A percentile compares a stretch with the other conserved stretches of the same genome.
Conservation (phyloP, 2,329 filamentous ascomycete genomes). For the Immersiporthe knoxdaviesiana region DNA sequence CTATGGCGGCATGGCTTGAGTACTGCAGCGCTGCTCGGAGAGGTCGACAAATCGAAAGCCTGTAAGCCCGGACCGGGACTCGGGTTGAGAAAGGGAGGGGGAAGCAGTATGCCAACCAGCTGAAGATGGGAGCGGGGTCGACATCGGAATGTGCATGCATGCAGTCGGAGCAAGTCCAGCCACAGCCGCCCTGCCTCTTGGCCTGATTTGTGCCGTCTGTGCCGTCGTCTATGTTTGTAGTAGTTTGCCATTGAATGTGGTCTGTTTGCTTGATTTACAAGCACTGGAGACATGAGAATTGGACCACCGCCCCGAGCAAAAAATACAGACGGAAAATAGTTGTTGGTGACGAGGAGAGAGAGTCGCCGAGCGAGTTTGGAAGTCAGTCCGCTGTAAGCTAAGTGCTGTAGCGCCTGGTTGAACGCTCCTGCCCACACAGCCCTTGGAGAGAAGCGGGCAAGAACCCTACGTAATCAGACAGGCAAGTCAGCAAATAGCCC, state of each 20-base stretch:
- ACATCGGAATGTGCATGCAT: not conserved
- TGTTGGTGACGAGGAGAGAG: too few relatives aligned
- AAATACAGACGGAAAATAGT: too few relatives aligned
- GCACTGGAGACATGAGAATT: too few relatives aligned
- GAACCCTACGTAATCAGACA: not conserved
- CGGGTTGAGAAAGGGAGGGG: not conserved
- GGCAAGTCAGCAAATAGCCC: not conserved
- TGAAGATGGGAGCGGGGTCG: not conserved
- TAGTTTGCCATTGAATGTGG: too few relatives aligned
- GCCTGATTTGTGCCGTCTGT: not conserved
- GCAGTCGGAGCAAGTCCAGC: not conserved
- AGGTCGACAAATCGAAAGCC: not conserved
- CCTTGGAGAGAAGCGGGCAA: too few relatives aligned
- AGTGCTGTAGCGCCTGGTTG: too few relatives aligned
- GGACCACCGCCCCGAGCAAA: too few relatives aligned
- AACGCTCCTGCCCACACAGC: too few relatives aligned
- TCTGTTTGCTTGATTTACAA: too few relatives aligned
- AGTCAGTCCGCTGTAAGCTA: too few relatives aligned
- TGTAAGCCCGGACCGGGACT: not conserved
- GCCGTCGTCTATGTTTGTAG: not conserved
- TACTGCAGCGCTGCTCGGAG: not conserved
- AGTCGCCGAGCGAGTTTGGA: too few relatives aligned
- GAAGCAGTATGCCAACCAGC: not conserved
- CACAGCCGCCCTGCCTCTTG: not conserved
- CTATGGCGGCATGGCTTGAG: not conserved